Conservation (phyloP, 1,284 basidiomycete species). For the Ustilago shanxiensis region DNA sequence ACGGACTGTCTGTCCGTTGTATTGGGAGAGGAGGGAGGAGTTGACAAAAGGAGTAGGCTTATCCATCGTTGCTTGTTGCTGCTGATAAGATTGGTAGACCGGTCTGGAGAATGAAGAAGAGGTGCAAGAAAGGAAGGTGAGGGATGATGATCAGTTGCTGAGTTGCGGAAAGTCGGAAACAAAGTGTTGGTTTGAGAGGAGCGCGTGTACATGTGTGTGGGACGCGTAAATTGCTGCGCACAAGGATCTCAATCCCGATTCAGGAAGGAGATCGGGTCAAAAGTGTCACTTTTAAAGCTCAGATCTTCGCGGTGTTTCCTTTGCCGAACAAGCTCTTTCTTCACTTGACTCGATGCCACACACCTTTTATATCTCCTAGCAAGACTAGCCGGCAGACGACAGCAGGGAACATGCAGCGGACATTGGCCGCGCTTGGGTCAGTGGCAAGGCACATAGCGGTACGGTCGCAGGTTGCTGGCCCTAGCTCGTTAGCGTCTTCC, state of each 20-base stretch:
- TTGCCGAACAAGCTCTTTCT: slow-evolving; percentile 10
- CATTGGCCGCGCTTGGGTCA: background rate
- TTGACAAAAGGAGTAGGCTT: slow-evolving; percentile 65
- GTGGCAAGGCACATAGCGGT: slow-evolving; percentile 1
- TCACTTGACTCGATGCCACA: background rate
- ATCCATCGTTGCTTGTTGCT: slow-evolving; percentile 57
- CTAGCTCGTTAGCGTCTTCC: slow-evolving; percentile 2
- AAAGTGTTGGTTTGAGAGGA: slow-evolving; percentile 15
- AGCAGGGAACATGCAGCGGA: slow-evolving; percentile 2
- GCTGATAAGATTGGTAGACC: background rate
- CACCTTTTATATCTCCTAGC: too few relatives aligned
- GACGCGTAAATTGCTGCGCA: slow-evolving; percentile 16
- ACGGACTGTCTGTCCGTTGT: slow-evolving; percentile 56
- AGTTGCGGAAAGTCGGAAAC: background rate
- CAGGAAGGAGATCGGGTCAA: background rate
- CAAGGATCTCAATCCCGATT: background rate
- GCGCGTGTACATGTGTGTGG: slow-evolving; percentile 3
- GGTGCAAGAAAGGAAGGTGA: background rate
- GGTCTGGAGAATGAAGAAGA: background rate
- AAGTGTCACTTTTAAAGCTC: slow-evolving; percentile 20
- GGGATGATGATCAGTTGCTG: background rate
- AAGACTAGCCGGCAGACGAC: background rate
- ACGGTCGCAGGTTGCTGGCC: background rate
- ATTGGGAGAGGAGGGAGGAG: slow-evolving; percentile 56
- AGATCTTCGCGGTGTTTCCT: background rate